A percentile compares a stretch with the other conserved stretches of the same genome.
phyloP scores from a whole-genome alignment of 179 eudicot species.

The Silene coronaria region DNA sequence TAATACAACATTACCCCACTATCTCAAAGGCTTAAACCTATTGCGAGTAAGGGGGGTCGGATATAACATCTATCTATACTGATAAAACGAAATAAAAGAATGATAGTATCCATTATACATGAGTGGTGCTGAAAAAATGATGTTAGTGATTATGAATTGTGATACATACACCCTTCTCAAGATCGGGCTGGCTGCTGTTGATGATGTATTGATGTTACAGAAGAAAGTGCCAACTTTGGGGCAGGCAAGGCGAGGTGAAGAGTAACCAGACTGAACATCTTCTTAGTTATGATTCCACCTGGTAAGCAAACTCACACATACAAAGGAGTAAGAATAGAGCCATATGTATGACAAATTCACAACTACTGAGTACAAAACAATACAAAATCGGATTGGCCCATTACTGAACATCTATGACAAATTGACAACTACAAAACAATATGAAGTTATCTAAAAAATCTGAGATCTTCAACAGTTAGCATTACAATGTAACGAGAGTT shows the following conservation, averaged over 20 bases:
- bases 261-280: background rate
- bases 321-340: background rate
- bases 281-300: slow-evolving; percentile 7
- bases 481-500: background rate
- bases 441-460: background rate
- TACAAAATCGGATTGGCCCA: no score
- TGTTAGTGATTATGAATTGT: slow-evolving; percentile 6
- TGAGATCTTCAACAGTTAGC: background rate
- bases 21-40: background rate
- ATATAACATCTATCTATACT: slow-evolving; percentile 12
- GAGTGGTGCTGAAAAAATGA: background rate
- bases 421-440: background rate
- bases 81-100: slow-evolving; percentile 13
- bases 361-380: no score
- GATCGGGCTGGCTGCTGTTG: background rate
- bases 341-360: no score
- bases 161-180: slow-evolving; percentile 17
- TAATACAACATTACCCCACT: background rate
- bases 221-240: slow-evolving; percentile 11
- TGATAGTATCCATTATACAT: background rate
- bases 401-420: background rate
- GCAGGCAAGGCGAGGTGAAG: background rate
- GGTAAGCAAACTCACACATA: background rate
- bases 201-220: slow-evolving; percentile 13
- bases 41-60: background rate